Conservation (phyloP, 768 basidiomycete genomes). For the Guyanaporus albipodus region DNA sequence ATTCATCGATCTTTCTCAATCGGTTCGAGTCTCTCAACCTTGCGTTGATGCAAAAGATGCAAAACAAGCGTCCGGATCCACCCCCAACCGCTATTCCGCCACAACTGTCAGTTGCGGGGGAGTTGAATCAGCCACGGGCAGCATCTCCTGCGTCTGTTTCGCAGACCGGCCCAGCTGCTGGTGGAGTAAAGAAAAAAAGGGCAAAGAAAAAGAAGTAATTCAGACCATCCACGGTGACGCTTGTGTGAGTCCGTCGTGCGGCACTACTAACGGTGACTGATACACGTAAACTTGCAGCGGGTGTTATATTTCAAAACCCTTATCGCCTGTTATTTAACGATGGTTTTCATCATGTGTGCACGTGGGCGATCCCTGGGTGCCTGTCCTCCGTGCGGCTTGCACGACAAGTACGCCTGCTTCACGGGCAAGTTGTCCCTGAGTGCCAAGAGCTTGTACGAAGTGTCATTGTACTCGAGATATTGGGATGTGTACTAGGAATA, state of each 20-base stretch:
- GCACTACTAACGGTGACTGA: background rate
- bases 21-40: constrained; percentile 92
- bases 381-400: background rate
- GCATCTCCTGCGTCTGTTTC: constrained; percentile 31
- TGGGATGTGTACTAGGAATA: background rate
- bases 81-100: constrained; percentile 18
- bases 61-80: constrained; percentile 49
- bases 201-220: constrained; percentile 71
- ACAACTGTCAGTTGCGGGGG: constrained; percentile 18
- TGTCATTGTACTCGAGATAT: constrained; percentile 1
- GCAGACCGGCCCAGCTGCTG: constrained; percentile 39
- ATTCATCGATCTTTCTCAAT: constrained; percentile 92
- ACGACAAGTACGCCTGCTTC: background rate
- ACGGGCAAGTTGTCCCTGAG: background rate
- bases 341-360: background rate
- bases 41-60: constrained; percentile 83
- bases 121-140: constrained; percentile 29
- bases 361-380: background rate
- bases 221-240: background rate
- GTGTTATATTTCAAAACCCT: constrained; percentile 1
- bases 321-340: constrained; percentile 5
- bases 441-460: constrained; percentile 2
- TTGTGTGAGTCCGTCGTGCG: constrained; percentile 14
- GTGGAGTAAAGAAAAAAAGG: constrained; percentile 81
- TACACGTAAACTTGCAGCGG: constrained; percentile 1